Conservation (phyloP, 2,329 filamentous ascomycete species). For the Herpomyces periplanetae region DNA sequence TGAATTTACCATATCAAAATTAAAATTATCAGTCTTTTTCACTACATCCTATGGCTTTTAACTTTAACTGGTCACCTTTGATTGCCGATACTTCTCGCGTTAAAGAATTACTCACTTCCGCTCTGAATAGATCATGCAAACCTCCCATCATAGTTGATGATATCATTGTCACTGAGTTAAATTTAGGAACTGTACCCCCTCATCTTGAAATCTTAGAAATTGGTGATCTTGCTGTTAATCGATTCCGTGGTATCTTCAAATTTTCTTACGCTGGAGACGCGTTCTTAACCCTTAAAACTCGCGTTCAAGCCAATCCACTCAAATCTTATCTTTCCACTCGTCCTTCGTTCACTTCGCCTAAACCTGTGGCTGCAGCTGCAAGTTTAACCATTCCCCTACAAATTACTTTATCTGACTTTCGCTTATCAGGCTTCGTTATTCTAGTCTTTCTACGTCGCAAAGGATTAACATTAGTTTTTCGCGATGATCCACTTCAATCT, state of each 20-base stretch:
- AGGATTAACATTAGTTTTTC: constrained; percentile 74
- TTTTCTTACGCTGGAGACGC: constrained; percentile 94
- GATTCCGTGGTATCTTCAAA: constrained; percentile 93
- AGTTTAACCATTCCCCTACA: constrained; percentile 87
- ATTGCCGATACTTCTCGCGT: constrained; percentile 75
- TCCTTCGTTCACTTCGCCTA: constrained; percentile 61
- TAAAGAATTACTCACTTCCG: constrained; percentile 66
- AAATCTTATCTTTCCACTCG: constrained; percentile 83
- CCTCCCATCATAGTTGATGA: constrained; percentile 97
- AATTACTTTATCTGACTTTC: constrained; percentile 79
- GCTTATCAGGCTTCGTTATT: constrained; percentile 83
- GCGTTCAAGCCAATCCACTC: constrained; percentile 83
- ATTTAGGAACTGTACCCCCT: constrained; percentile 68
- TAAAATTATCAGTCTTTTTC: no score
- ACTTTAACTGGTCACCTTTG: constrained; percentile 99
- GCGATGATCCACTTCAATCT: constrained; percentile 87
- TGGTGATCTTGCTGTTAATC: constrained; percentile 77
- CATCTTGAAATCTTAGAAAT: constrained; percentile 92
- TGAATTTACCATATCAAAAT: no score
- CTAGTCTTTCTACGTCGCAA: constrained; percentile 92
- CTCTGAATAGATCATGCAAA: constrained; percentile 87
- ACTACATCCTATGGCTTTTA: constrained; percentile 99
- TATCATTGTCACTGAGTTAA: constrained; percentile 88
- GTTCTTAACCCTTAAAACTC: constrained; percentile 68
- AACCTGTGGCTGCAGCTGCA: constrained; percentile 58